Evolutionary conservation across 768 basidiomycete species (phyloP), one percentile per base, ranked within the genome.

Genomic region (Naematelia encephala): DNA sequence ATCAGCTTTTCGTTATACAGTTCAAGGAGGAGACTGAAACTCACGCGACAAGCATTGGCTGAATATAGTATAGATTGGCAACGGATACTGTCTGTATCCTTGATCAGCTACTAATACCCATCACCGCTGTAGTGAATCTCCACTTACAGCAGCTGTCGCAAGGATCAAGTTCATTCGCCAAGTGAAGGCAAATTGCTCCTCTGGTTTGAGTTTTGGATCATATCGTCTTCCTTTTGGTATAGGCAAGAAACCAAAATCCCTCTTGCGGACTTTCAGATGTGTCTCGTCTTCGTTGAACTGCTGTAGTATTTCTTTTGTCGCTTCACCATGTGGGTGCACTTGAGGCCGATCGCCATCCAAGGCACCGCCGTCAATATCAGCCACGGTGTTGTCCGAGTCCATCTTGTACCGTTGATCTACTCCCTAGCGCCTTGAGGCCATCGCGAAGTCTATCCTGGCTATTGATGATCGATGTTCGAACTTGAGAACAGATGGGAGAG

Each of bases 51-150:
- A 90, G 77, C 65, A 91, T 72, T 0, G 89, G 89, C 78, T 73
- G 71, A 23, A 64, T 54, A 64, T 90, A 91, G 70, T 90, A 91
- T 48, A 91, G 72, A 68, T 91, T 91, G n/a, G 68, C 64, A 13
- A 77, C 72, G 11, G 68, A 64, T 50, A 68, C 60, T 28, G 70
- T 74, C 70, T 72, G 47, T 28, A 8, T 22, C 11, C n/a, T 13
- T 48, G 12, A 27, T 8, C 30, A 21, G 10, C n/a, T 42, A 14
- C 53, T 8, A 8, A 16, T 39, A 39, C 34, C 14, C 23, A 48
- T 28, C 4, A 47, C 19, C 16, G 27, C 14, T 13, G 39, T n/a
- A 22, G 8, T 39, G 34, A 39, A 16, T 8, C 34, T 8, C 34
- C 34, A 66, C 84, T 83, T 27, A 85, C 87, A 62, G 84, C 82